Percentiles rank a stretch among this genome's conserved stretches.
Evolutionary conservation across 805 yeast genomes (phyloP).

Genomic region (Gaillardinia entomophila): DNA sequence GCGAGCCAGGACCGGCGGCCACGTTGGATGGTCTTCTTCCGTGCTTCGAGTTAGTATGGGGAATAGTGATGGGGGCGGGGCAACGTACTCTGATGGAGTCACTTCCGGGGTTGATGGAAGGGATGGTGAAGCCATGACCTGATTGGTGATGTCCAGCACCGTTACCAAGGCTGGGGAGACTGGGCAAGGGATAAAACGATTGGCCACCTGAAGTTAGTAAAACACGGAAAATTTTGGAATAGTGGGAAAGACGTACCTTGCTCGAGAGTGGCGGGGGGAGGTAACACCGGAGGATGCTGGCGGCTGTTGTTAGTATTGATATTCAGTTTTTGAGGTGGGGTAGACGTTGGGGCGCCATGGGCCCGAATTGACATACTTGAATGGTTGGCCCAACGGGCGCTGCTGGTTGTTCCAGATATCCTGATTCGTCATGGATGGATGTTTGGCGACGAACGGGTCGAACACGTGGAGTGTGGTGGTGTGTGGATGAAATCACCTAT

Average conservation of each 20-base stretch:
- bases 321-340: not conserved
- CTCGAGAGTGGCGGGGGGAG: conserved; percentile 53
- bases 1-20: conserved; percentile 11
- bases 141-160: conserved; percentile 32
- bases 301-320: conserved; percentile 37
- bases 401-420: conserved; percentile 40
- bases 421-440: conserved; percentile 36
- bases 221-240: not conserved
- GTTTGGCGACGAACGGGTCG: too few relatives aligned
- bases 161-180: conserved; percentile 45
- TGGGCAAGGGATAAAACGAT: conserved; percentile 45
- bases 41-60: conserved; percentile 8
- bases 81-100: conserved; percentile 13
- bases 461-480: too few relatives aligned
- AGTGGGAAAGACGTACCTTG: conserved; percentile 33
- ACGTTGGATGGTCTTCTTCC: conserved; percentile 21
- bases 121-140: conserved; percentile 44
- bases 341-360: not conserved
- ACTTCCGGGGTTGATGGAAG: conserved; percentile 36
- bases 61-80: not conserved
- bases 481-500: too few relatives aligned
- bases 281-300: conserved; percentile 55
- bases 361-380: conserved; percentile 31
- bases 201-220: conserved; percentile 36
- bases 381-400: conserved; percentile 37